phyloP scores from a whole-genome alignment of 1,284 basidiomycete species.

The Melampsora americana region DNA sequence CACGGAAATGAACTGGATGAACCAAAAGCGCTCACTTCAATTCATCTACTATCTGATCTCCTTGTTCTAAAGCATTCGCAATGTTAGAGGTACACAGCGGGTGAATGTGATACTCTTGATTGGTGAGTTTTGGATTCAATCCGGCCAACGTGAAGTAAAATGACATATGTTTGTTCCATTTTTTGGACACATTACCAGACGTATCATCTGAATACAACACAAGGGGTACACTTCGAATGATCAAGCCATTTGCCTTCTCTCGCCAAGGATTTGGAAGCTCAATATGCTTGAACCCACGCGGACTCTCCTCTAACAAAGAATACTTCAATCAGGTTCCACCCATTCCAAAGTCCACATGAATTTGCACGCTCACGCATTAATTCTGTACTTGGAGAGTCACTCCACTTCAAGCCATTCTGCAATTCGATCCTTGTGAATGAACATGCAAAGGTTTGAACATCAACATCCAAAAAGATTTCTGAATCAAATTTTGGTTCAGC shows the following conservation, averaged over 20 bases:
- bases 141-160: conserved; percentile 9
- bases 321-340: background rate
- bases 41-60: conserved; percentile 4
- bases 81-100: no score
- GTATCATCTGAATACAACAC: no score
- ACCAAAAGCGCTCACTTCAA: background rate
- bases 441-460: background rate
- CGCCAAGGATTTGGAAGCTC: background rate
- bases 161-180: no score
- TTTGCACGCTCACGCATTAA: background rate
- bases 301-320: background rate
- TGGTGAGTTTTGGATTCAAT: background rate
- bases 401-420: background rate
- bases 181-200: no score
- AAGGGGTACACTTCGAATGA: background rate
- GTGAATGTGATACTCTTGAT: conserved; percentile 8
- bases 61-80: no score
- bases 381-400: background rate
- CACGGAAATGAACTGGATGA: no score
- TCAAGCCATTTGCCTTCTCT: no score
- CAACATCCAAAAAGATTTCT: background rate
- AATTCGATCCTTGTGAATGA: no score
- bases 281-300: background rate
- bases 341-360: background rate
- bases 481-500: background rate